Conservation (phyloP, 2,329 filamentous ascomycete species). For the Didymellaceae sp. region DNA sequence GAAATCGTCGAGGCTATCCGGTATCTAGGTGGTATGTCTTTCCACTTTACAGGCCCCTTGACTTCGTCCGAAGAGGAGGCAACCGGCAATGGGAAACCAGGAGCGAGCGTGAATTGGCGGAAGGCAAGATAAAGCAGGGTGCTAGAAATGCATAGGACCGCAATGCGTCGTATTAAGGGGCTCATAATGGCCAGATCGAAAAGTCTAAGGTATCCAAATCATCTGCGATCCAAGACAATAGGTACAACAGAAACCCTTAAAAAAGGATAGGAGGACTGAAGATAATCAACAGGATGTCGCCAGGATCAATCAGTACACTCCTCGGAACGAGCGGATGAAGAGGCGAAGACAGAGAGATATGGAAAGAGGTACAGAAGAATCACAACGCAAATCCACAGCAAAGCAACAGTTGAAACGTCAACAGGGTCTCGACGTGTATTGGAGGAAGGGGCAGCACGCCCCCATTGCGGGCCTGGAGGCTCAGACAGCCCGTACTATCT, state of each 20-base stretch:
- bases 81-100: constrained; percentile 29
- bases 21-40: constrained; percentile 38
- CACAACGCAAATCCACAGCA: neutral
- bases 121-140: constrained; percentile 40
- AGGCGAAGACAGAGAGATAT: neutral
- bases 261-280: neutral
- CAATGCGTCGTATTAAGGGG: constrained; percentile 38
- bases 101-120: constrained; percentile 34
- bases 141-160: constrained; percentile 34
- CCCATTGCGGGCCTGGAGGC: constrained; percentile 14
- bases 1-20: constrained; percentile 41
- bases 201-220: constrained; percentile 6
- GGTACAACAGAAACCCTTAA: neutral
- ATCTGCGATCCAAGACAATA: constrained; percentile 1
- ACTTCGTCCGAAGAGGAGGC: constrained; percentile 35
- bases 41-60: constrained; percentile 43
- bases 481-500: constrained; percentile 14
- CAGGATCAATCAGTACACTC: neutral
- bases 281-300: neutral
- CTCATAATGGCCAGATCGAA: constrained; percentile 29
- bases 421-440: too few species aligned
- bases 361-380: neutral
- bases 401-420: neutral
- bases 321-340: constrained; percentile 5
- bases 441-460: constrained; percentile 16